phyloP scores from a whole-genome alignment of 305 asterid species.

The Solanum hybrid region DNA sequence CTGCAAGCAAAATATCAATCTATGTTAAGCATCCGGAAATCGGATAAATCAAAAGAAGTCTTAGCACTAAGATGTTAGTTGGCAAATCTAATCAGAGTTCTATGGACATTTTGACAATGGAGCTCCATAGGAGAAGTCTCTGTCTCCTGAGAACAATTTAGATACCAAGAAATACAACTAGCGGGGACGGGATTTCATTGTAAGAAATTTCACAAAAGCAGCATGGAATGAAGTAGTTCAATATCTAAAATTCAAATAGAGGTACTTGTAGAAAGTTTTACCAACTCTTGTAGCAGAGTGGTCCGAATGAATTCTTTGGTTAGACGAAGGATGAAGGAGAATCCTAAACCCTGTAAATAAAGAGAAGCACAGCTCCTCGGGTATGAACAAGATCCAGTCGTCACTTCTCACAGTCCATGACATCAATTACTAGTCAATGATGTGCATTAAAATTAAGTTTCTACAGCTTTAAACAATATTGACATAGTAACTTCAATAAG shows the following conservation, averaged over 20 bases:
- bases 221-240: background rate
- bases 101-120: background rate
- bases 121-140: background rate
- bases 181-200: background rate
- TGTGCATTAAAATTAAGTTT: background rate
- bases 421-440: background rate
- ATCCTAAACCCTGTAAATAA: background rate
- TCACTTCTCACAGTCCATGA: background rate
- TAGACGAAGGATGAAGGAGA: background rate
- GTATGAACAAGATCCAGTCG: background rate
- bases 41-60: background rate
- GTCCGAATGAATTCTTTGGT: no score
- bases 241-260: background rate
- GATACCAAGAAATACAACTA: background rate
- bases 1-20: constrained; percentile 28
- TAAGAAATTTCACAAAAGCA: background rate
- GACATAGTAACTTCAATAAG: background rate
- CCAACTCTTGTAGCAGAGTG: background rate
- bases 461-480: background rate
- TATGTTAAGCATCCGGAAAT: background rate
- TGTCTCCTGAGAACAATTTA: background rate
- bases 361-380: background rate
- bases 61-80: no score
- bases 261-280: background rate
- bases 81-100: background rate